Evolutionary conservation across 2,329 filamentous ascomycete species (phyloP).

Genomic region (Colletotrichum spinosum): DNA sequence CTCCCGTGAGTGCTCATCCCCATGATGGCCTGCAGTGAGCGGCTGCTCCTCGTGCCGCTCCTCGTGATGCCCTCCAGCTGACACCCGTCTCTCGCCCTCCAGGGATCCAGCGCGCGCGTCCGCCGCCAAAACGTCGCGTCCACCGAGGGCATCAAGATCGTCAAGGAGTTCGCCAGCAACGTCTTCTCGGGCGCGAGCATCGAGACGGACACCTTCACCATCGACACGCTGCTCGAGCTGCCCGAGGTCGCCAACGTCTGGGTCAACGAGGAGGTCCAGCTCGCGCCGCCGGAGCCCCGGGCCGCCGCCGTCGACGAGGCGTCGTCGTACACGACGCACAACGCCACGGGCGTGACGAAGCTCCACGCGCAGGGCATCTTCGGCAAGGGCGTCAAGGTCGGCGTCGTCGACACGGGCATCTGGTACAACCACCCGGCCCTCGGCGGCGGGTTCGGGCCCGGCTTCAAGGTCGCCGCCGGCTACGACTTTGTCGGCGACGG

Average conservation of each 20-base stretch:
- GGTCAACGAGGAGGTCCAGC: conserved; percentile 42
- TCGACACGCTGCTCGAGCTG: conserved; percentile 48
- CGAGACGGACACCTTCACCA: conserved; percentile 42
- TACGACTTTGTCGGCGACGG: conserved; percentile 43
- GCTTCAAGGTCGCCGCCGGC: conserved; percentile 41
- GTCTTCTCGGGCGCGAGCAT: conserved; percentile 46
- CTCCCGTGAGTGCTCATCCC: conserved; percentile 33
- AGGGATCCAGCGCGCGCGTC: conserved; percentile 29
- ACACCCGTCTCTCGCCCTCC: background rate
- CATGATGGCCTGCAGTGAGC: too few species aligned
- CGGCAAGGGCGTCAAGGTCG: conserved; percentile 52
- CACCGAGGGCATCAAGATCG: conserved; percentile 38
- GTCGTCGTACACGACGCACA: conserved; percentile 47
- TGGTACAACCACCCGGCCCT: conserved; percentile 52
- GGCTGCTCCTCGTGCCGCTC: conserved; percentile 28
- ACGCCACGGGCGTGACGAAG: conserved; percentile 52
- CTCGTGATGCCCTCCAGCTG: conserved; percentile 23
- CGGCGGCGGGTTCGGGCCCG: conserved; percentile 33
- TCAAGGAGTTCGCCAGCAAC: conserved; percentile 43
- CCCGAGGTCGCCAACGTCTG: conserved; percentile 50
- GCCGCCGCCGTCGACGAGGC: conserved; percentile 27
- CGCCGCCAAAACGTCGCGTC: conserved; percentile 40
- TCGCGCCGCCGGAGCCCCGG: conserved; percentile 35
- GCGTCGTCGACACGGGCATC: conserved; percentile 55
- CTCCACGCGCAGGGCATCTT: conserved; percentile 51